A percentile compares a stretch with the other conserved stretches of the same genome.
Conservation (phyloP, 768 basidiomycete species). For the Rhodotorula paludigena region DNA sequence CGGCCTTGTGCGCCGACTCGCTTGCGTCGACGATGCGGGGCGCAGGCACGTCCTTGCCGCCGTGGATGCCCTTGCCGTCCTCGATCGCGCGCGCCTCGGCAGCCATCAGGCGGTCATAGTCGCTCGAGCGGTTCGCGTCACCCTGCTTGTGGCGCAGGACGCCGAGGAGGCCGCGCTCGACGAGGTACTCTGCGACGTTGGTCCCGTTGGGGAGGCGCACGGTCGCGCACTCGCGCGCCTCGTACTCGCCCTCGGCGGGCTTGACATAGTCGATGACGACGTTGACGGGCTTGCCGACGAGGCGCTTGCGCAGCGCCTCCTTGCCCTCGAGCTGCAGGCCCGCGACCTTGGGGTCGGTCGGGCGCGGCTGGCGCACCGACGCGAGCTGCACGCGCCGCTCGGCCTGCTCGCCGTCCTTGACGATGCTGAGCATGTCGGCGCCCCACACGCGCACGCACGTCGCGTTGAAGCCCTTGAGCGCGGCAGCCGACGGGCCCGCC, state of each 20-base stretch:
- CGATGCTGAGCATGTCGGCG: constrained; percentile 69
- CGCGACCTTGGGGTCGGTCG: constrained; percentile 77
- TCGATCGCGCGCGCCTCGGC: constrained; percentile 67
- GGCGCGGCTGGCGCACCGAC: constrained; percentile 59
- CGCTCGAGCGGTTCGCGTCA: constrained; percentile 88
- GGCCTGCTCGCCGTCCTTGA: constrained; percentile 56
- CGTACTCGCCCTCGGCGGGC: constrained; percentile 85
- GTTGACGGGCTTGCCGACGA: constrained; percentile 75
- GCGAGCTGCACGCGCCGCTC: constrained; percentile 82
- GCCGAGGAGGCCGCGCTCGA: constrained; percentile 86
- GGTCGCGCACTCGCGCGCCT: constrained; percentile 87
- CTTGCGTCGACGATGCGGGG: constrained; percentile 83
- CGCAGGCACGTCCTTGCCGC: constrained; percentile 76
- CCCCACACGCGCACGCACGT: constrained; percentile 81
- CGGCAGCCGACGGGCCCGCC: constrained; percentile 15
- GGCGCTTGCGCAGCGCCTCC: constrained; percentile 83
- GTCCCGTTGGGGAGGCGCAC: constrained; percentile 50
- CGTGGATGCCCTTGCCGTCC: constrained; percentile 80
- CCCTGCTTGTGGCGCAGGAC: constrained; percentile 84
- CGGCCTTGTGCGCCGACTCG: constrained; percentile 54
- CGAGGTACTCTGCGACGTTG: constrained; percentile 84
- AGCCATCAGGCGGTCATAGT: constrained; percentile 90
- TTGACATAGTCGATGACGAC: constrained; percentile 75
- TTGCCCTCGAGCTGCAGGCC: constrained; percentile 86
- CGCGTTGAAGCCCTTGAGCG: constrained; percentile 41